These are phyloP conservation scores for Metschnikowia colocasiae DNA, from an alignment of 805 yeast species.

Conservation along the genomic window DNA sequence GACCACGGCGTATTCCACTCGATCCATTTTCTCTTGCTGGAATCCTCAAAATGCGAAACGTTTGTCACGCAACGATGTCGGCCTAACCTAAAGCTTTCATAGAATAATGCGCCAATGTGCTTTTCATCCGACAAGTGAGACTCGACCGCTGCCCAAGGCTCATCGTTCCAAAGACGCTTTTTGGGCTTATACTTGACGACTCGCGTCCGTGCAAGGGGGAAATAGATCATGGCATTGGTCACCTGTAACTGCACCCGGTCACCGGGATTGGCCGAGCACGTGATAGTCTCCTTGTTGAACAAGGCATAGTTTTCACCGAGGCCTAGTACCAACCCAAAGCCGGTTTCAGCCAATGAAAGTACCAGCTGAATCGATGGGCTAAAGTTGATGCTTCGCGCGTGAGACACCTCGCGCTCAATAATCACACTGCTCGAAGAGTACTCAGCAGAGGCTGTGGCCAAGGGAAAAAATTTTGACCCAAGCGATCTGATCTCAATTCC, in stretches of 20 bases:
- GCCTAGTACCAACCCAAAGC: slow-evolving; percentile 8
- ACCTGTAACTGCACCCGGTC: slow-evolving; percentile 18
- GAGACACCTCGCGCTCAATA: slow-evolving; percentile 12
- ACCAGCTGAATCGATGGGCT: slow-evolving; percentile 8
- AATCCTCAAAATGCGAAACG: slow-evolving; percentile 11
- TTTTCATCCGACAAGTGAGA: slow-evolving; percentile 12
- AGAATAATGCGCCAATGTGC: slow-evolving; percentile 14
- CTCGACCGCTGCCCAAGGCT: slow-evolving; percentile 11
- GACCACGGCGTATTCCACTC: slow-evolving; percentile 10
- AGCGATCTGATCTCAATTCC: slow-evolving; percentile 9
- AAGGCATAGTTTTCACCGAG: slow-evolving; percentile 4
- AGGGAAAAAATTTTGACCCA: slow-evolving; percentile 13
- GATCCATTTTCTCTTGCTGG: slow-evolving; percentile 9
- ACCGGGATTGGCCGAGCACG: slow-evolving; percentile 17
- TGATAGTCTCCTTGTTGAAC: slow-evolving; percentile 13
- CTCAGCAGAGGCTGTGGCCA: slow-evolving; percentile 14
- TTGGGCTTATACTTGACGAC: slow-evolving; percentile 5
- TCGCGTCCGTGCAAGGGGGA: slow-evolving; percentile 15
- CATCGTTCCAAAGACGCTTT: slow-evolving; percentile 2
- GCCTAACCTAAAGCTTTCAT: slow-evolving; percentile 10
- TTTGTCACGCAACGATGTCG: slow-evolving; percentile 18
- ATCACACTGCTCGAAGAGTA: slow-evolving; percentile 8
- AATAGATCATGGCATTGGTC: slow-evolving; percentile 15
- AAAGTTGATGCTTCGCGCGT: slow-evolving; percentile 3
- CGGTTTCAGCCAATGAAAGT: slow-evolving; percentile 3